Evolutionary conservation across 805 yeast species (phyloP), one percentile per base, ranked within the genome.

Genomic region (Barnettozyma populi): DNA sequence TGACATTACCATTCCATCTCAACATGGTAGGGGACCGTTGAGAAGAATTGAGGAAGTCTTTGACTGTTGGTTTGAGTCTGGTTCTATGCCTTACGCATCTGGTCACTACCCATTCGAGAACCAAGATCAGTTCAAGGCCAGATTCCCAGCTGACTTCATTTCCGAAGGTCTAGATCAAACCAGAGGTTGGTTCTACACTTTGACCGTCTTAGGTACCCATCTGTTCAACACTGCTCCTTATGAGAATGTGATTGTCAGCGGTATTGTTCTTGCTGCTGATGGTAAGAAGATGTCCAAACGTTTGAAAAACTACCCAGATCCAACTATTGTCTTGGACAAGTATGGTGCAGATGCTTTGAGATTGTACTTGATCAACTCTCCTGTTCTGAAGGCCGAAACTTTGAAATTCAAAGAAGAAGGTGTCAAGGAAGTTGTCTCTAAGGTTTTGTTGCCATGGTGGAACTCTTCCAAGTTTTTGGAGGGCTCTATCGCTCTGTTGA

Each of bases 61-160:
- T 65, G 99, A 94, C 73, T 94, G 99, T 75, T 94, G 99, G 99
- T 94, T 94, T 64, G 99, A 94, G 75, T 89, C 97, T 18, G 99
- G 99, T 57, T 84, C 97, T 44, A 94, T 94, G 99, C 99, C 99
- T 53, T 94, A 85, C 60, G 98, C 97, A 46, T 86, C 96, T 36
- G 84, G 86, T 66, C 99, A 94, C 69, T 94, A 90, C 66, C 99
- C 99, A 56, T 94, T 94, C 67, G 97, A 92, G 71, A 79, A 80
- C 64, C 70, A 80, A 65, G 90, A 87, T 14, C 67, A 67, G 42
- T 92, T 92, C 72, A 63, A 72, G 34, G 66, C 77, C 48, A 78
- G 86, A 42, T 95, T 88, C 83, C 99, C 99, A 41, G 99, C 96
- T 40, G 92, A 94, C 69, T 94, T 94, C 71, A 94, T 94, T 61